These are phyloP conservation scores for Liriodendron chinense DNA, from an alignment of 164 flowering plant genomes.

Conservation along the genomic window DNA sequence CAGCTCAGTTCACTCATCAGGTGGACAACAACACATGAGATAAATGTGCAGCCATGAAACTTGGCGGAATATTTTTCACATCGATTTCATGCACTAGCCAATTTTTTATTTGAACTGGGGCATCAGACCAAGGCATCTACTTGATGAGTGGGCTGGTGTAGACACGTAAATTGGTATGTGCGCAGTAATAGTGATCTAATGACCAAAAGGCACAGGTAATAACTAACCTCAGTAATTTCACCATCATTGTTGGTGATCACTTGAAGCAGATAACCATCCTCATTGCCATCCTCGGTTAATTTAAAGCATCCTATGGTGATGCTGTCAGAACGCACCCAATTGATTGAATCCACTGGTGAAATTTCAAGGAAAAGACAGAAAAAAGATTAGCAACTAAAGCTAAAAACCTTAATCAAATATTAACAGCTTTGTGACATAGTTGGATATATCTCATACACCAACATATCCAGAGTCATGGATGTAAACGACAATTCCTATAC, in stretches of 20 bases:
- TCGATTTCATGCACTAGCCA: too few species aligned
- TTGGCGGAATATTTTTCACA: too few species aligned
- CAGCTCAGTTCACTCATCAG: too few species aligned
- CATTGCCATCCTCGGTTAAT: slow-evolving; percentile 47
- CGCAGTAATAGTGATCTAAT: neutral
- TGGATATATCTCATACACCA: neutral
- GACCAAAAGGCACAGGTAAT: slow-evolving; percentile 1
- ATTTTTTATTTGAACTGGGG: too few species aligned
- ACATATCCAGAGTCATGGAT: neutral
- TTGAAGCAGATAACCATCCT: slow-evolving; percentile 71
- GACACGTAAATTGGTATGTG: neutral
- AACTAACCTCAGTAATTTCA: slow-evolving; percentile 60
- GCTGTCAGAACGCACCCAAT: slow-evolving; percentile 79
- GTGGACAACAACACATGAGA: too few species aligned
- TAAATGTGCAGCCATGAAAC: too few species aligned
- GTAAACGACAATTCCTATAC: too few species aligned
- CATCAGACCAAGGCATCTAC: too few species aligned
- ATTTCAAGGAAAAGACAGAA: neutral
- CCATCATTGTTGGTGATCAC: slow-evolving; percentile 52
- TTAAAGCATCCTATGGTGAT: slow-evolving; percentile 74
- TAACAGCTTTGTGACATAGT: neutral
- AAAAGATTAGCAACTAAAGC: neutral
- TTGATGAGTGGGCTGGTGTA: too few species aligned
- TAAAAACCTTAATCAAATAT: neutral
- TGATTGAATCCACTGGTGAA: slow-evolving; percentile 75